Percentiles rank a stretch among this genome's conserved stretches.
phyloP scores from a whole-genome alignment of 2,329 filamentous ascomycete genomes.

The Epichloe sp. region DNA sequence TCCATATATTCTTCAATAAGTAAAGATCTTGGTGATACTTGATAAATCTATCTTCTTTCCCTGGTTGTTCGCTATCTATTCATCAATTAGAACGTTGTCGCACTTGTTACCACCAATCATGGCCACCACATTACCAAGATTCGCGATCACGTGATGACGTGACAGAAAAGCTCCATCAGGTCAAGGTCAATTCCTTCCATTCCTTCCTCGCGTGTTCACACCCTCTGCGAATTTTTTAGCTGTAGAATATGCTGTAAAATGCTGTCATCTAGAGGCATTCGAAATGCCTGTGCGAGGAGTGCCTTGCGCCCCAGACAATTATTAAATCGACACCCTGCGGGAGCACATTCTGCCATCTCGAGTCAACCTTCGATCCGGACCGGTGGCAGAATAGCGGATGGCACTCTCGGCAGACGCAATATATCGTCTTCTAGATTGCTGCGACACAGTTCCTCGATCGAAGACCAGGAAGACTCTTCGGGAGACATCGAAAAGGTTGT shows the following conservation, averaged over 20 bases:
- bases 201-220: neutral
- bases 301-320: constrained; percentile 9
- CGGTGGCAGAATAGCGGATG: neutral
- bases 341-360: neutral
- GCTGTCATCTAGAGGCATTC: constrained; percentile 21
- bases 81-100: neutral
- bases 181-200: too few species aligned
- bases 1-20: too few species aligned
- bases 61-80: too few species aligned
- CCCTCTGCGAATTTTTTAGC: constrained; percentile 1
- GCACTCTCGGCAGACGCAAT: constrained; percentile 7
- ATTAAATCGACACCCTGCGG: neutral
- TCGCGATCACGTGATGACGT: constrained; percentile 17
- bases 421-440: constrained; percentile 18
- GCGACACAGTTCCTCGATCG: constrained; percentile 9
- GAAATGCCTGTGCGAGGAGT: constrained; percentile 20
- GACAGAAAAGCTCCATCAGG: constrained; percentile 12
- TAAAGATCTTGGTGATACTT: too few species aligned
- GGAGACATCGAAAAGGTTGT: constrained; percentile 49
- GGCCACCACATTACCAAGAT: constrained; percentile 5
- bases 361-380: neutral
- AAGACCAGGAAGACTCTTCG: neutral
- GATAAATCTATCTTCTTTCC: too few species aligned
- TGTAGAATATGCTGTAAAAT: constrained; percentile 13
- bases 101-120: constrained; percentile 6